Base-by-base conservation (phyloP, 2,329 filamentous ascomycete genomes). In the Beauveria australis region DNA sequence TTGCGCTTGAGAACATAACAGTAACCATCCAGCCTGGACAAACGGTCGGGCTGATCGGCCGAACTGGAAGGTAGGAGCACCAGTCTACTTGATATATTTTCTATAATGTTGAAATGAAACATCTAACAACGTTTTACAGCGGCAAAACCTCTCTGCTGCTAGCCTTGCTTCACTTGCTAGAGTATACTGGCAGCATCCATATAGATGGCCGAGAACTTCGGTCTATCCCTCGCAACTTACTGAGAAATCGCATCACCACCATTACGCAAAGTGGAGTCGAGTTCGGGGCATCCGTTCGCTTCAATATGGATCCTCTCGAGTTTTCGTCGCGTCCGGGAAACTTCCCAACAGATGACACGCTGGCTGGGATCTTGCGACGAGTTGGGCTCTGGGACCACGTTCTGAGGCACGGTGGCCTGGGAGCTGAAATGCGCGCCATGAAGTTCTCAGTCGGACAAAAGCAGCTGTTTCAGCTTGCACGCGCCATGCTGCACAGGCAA, bases 381-480 rank as follows among this genome's bases (percentile, higher is more conserved):
- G 56, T 59, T 30, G 56, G 56, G 14, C 41, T 59, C 1, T 46
- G 56, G 46, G 56, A 59, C 14, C 37, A 52, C 37, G 40, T 59
- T 18, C 5, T 22, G 3, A 5, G 24, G 6, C 33, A 28, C 12
- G 56, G 56, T 24, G 56, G 56, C 8, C 28, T 59, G 1, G 47
- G 44, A 16, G 56, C 56, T 28, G 5, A 10, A 16, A 52, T 59
- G 18, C 12, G 43, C 14, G 37, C 24, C 24, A 52, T 52, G 56
- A 52, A 26, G 12, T 40, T 59, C n/a, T 59, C 56, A 5, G 37
- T 33, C 6, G 56, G 56, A 9, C 33, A 59, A 22, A 44, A 22
- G n/a, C 56, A 59, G 26, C 40, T 59, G 24, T 53, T 59, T 19
- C 48, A 52, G 26, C 47, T 59, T 3, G 56, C 47, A n/a, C 56